Conservation (phyloP, 768 basidiomycete species). For the Amanita fuliginea region DNA sequence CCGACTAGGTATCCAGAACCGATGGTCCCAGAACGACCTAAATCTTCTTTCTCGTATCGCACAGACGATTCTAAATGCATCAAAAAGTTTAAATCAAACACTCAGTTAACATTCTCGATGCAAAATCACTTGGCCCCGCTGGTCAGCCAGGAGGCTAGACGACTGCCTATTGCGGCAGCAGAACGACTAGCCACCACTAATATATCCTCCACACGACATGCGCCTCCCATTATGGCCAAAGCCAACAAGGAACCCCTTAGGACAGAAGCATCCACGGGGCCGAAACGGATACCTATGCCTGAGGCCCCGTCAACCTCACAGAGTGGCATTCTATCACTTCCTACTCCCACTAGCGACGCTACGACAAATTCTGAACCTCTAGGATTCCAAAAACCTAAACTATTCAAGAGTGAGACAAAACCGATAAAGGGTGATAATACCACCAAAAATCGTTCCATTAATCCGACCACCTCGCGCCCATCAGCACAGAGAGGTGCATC, state of each 20-base stretch:
- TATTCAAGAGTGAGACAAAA: neutral
- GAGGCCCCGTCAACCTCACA: conserved; percentile 4
- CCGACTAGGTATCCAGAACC: neutral
- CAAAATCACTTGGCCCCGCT: neutral
- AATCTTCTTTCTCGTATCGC: conserved; percentile 1
- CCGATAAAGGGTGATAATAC: neutral
- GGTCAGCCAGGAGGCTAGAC: neutral
- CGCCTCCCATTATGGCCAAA: neutral
- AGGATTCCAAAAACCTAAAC: neutral
- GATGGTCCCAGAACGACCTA: neutral
- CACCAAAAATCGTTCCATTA: too few species aligned
- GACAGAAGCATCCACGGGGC: conserved; percentile 13
- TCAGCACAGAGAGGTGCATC: conserved; percentile 9
- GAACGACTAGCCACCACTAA: neutral
- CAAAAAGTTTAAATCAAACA: neutral
- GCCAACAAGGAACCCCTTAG: too few species aligned
- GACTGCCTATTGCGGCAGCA: neutral
- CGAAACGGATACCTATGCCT: conserved; percentile 15
- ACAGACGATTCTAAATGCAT: neutral
- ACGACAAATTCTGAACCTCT: neutral
- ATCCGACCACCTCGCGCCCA: neutral
- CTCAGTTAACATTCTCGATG: neutral
- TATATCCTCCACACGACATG: neutral
- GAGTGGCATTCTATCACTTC: neutral
- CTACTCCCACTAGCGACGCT: neutral